These are phyloP conservation scores for Bipolaris bicolor DNA, from an alignment of 2,329 filamentous ascomycete species.

Conservation along the genomic window DNA sequence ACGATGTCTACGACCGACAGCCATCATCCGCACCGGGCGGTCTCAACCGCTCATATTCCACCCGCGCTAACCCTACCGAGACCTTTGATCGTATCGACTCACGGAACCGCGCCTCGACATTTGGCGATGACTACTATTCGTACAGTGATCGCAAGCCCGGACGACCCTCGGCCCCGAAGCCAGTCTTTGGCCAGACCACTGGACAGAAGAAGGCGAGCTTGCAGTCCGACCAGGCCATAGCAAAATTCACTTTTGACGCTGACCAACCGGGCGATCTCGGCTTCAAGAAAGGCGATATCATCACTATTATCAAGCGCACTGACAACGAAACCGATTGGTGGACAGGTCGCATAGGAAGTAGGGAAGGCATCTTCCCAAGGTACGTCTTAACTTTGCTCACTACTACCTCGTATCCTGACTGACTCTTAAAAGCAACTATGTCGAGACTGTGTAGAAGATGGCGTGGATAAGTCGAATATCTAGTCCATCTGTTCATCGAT, in stretches of 20 bases:
- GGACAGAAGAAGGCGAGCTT: conserved; percentile 53
- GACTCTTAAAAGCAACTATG: conserved; percentile 46
- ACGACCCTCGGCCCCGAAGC: conserved; percentile 86
- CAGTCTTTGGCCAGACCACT: conserved; percentile 69
- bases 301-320: conserved; percentile 92
- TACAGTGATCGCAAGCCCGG: conserved; percentile 70
- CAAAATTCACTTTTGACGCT: conserved; percentile 91
- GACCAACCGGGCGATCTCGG: conserved; percentile 91
- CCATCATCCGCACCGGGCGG: conserved; percentile 41
- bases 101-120: conserved; percentile 49
- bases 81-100: conserved; percentile 57
- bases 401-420: not conserved
- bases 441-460: conserved; percentile 42
- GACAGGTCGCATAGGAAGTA: conserved; percentile 86
- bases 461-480: not conserved
- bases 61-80: conserved; percentile 56
- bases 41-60: conserved; percentile 58
- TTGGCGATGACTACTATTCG: conserved; percentile 59
- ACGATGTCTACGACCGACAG: conserved; percentile 72
- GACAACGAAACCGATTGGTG: conserved; percentile 97
- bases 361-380: conserved; percentile 93
- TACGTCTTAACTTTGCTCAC: conserved; percentile 42
- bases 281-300: conserved; percentile 97
- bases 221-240: conserved; percentile 79
- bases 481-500: not conserved